Percentiles rank a stretch among this genome's conserved stretches.
Evolutionary conservation across 441 rosid species (phyloP).

Genomic region (Biscutella laevigata): DNA sequence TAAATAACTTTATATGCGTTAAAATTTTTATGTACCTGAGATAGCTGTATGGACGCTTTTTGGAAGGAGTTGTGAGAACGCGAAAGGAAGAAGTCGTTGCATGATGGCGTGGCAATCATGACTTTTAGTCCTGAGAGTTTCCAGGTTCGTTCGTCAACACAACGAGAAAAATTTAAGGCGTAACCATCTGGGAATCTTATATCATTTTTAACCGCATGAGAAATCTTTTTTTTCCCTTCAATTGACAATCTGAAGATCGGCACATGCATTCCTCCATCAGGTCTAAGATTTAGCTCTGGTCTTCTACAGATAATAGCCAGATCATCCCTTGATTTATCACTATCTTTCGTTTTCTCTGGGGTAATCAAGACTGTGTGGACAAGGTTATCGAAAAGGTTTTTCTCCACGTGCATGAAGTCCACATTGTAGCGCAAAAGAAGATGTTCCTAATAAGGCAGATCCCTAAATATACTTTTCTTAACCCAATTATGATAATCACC

Average conservation of each 20-base stretch:
- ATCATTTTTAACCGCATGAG: not conserved
- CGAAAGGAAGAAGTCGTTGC: not conserved
- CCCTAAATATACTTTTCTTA: not conserved
- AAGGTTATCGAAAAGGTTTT: not conserved
- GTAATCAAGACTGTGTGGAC: not conserved
- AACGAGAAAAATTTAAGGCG: not conserved
- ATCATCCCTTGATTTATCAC: not conserved
- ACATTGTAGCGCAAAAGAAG: not conserved
- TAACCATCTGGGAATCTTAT: not conserved
- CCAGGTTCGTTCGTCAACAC: not conserved
- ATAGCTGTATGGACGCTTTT: not conserved
- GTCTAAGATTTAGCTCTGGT: accelerated
- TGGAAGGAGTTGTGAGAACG: not conserved
- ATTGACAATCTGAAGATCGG: not conserved
- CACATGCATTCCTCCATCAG: not conserved
- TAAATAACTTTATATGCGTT: too few relatives aligned
- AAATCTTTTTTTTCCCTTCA: not conserved
- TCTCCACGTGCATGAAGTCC: not conserved
- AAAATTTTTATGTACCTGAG: not conserved
- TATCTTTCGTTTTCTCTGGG: not conserved
- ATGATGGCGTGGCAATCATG: not conserved
- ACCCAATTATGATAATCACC: not conserved
- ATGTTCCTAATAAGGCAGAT: not conserved
- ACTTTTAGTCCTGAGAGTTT: not conserved
- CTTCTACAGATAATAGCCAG: not conserved